These are phyloP conservation scores for Apiotrichum veenhuisii DNA, from an alignment of 1,284 basidiomycete species.

Conservation along the genomic window DNA sequence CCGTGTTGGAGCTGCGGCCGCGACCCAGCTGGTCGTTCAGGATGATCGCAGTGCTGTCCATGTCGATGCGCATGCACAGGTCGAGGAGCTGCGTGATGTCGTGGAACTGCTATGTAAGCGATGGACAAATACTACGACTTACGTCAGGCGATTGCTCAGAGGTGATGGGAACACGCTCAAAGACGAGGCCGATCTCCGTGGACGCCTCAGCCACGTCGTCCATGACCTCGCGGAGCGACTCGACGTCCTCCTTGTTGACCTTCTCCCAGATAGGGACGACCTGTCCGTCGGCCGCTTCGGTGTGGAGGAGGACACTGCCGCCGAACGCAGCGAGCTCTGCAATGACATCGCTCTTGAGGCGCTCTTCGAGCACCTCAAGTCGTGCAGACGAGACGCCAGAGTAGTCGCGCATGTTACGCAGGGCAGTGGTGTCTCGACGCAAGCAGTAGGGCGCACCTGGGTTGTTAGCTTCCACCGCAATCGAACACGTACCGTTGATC, in stretches of 20 bases:
- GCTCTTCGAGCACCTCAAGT: constrained; percentile 83
- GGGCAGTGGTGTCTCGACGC: constrained; percentile 69
- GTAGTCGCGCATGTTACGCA: constrained; percentile 85
- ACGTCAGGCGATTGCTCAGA: constrained; percentile 55
- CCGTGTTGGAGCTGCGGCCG: constrained; percentile 86
- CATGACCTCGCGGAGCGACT: constrained; percentile 90
- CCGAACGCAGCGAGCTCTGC: constrained; percentile 78
- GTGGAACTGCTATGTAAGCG: constrained; percentile 45
- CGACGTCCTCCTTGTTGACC: constrained; percentile 69
- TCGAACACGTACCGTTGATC: constrained; percentile 59
- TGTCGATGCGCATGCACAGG: constrained; percentile 70
- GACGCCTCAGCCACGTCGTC: constrained; percentile 53
- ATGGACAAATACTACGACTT: constrained; percentile 16
- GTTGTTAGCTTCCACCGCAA: background rate
- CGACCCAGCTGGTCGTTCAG: constrained; percentile 95
- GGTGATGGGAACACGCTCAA: constrained; percentile 86
- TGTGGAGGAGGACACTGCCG: constrained; percentile 79
- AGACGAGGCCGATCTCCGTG: constrained; percentile 61
- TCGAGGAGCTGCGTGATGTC: constrained; percentile 69
- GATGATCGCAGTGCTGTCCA: constrained; percentile 74
- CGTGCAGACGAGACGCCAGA: constrained; percentile 85
- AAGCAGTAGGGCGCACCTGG: constrained; percentile 46
- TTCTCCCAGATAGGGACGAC: constrained; percentile 97
- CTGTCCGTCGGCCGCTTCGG: constrained; percentile 80
- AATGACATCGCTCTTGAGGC: constrained; percentile 84